These are phyloP conservation scores for Fusarium floridanum DNA, from an alignment of 2,329 filamentous ascomycete species.

Conservation along the genomic window DNA sequence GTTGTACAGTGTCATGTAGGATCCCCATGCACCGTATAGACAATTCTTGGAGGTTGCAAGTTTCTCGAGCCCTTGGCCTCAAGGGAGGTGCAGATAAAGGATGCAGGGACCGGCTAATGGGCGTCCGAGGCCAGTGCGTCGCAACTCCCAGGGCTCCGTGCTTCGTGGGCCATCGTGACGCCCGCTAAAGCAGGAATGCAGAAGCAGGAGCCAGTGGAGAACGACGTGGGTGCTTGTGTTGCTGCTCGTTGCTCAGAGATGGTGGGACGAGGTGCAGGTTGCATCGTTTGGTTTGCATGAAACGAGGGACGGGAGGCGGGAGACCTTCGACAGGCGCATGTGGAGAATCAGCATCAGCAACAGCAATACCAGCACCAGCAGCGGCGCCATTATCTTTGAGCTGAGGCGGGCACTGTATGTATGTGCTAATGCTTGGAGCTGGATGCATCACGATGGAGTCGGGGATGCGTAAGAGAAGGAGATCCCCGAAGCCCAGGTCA, in stretches of 20 bases:
- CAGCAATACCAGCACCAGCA: not conserved
- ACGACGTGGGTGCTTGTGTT: slow-evolving; percentile 1
- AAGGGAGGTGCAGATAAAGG: slow-evolving; percentile 44
- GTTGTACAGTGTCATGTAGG: slow-evolving; percentile 31
- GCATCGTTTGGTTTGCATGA: slow-evolving; percentile 31
- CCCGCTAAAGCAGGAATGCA: slow-evolving; percentile 20
- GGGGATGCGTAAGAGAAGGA: slow-evolving; percentile 31
- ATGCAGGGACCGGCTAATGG: slow-evolving; percentile 43
- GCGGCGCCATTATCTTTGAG: not conserved
- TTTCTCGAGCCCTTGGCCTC: slow-evolving; percentile 29
- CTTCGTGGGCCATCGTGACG: slow-evolving; percentile 29
- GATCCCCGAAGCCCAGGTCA: slow-evolving; percentile 3
- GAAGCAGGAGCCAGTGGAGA: slow-evolving; percentile 14
- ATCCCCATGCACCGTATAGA: slow-evolving; percentile 47
- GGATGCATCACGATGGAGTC: slow-evolving; percentile 26
- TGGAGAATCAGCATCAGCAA: slow-evolving; percentile 24
- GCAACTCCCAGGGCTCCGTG: slow-evolving; percentile 20
- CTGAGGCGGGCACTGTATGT: slow-evolving; percentile 18
- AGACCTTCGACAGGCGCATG: slow-evolving; percentile 40
- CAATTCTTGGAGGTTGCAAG: slow-evolving; percentile 45
- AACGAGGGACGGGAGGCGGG: slow-evolving; percentile 26
- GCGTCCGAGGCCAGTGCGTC: slow-evolving; percentile 34
- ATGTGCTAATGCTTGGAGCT: slow-evolving; percentile 12
- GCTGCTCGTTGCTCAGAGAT: slow-evolving; percentile 18
- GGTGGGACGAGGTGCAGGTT: slow-evolving; percentile 31